These are phyloP conservation scores for Cercospora sojina DNA, from an alignment of 2,329 filamentous ascomycete species.

Conservation along the genomic window DNA sequence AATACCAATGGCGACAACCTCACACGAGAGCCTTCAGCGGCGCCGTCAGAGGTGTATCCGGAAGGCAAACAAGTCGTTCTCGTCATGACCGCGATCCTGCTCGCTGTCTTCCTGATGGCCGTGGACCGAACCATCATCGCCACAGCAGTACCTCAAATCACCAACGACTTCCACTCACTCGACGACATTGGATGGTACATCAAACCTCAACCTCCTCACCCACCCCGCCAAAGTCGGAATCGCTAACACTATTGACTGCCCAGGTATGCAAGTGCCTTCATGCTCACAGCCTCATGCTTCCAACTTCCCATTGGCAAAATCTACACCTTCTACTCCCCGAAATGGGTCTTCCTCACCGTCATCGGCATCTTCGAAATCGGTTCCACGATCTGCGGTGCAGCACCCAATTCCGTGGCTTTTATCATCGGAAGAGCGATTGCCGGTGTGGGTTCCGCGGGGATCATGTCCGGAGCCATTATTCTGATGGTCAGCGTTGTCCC, in stretches of 20 bases:
- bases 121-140: slow-evolving; percentile 38
- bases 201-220: not conserved
- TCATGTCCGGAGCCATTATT: slow-evolving; percentile 37
- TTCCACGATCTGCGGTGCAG: slow-evolving; percentile 53
- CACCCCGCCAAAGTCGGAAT: not conserved
- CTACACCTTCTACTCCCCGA: slow-evolving; percentile 48
- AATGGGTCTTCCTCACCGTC: slow-evolving; percentile 38
- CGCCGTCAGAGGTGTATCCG: slow-evolving; percentile 28
- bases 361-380: slow-evolving; percentile 56
- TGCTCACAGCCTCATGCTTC: slow-evolving; percentile 46
- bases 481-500: slow-evolving; percentile 48
- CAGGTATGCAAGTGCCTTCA: slow-evolving; percentile 39
- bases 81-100: slow-evolving; percentile 30
- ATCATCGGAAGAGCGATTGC: slow-evolving; percentile 46
- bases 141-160: slow-evolving; percentile 43
- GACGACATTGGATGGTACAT: slow-evolving; percentile 44
- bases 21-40: slow-evolving; percentile 13
- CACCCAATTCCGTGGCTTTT: slow-evolving; percentile 39
- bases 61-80: slow-evolving; percentile 20
- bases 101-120: slow-evolving; percentile 33
- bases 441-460: slow-evolving; percentile 44
- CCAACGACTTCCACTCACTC: slow-evolving; percentile 44
- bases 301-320: slow-evolving; percentile 49
- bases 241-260: not conserved
- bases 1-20: slow-evolving; percentile 5